Base-by-base conservation (phyloP, 2,329 filamentous ascomycete species). In the Scolecobasidium constrictum region DNA sequence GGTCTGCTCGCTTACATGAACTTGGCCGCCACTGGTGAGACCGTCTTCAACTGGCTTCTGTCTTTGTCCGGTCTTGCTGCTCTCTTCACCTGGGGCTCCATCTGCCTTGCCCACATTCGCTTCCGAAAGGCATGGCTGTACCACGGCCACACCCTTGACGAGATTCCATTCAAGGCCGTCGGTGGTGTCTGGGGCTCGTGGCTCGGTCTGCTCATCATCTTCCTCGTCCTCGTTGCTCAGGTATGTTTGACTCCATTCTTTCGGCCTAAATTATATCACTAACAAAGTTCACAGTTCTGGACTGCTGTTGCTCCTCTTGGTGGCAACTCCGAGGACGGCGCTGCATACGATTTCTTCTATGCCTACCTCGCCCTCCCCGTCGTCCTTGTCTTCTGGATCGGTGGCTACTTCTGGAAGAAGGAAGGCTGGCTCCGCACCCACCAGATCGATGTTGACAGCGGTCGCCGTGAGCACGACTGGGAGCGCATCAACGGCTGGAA, bases 301-400 rank as follows among this genome's bases (percentile, higher is more conserved):
- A 80, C 83, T 39, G 86, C 83, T 19, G 78, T 84, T 3, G 87
- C 79, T 57, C 87, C 88, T 4, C 72, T 90, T 38, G 73, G 67
- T 19, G 79, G 74, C 54, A 53, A 55, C 3, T 42, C 61, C 0
- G 66, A 67, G 59, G 16, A 48, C 47, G 17, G 52, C 48, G 5
- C 40, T 49, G 39, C 44, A 16, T 31, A 47, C 35, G 33, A 20
- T 23, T 59, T 56, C 49, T 58, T 59, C 51, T 33, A 50, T 34
- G 47, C 47, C 0, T 62, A 62, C 41, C 50, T 62, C 15, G 56
- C 59, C 6, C 55, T 52, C 6, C 56, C 56, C 1, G 45, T 62
- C 31, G 51, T 62, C 33, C 40, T 61, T 41, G 38, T 53, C 35
- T 54, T 52, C 40, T 62, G 58, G 47, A 15, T 57, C 16, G 43